Percentiles rank a stretch among this genome's conserved stretches.
Evolutionary conservation across 2,329 filamentous ascomycete species (phyloP).

Genomic region (Paecilomyces fulvus): DNA sequence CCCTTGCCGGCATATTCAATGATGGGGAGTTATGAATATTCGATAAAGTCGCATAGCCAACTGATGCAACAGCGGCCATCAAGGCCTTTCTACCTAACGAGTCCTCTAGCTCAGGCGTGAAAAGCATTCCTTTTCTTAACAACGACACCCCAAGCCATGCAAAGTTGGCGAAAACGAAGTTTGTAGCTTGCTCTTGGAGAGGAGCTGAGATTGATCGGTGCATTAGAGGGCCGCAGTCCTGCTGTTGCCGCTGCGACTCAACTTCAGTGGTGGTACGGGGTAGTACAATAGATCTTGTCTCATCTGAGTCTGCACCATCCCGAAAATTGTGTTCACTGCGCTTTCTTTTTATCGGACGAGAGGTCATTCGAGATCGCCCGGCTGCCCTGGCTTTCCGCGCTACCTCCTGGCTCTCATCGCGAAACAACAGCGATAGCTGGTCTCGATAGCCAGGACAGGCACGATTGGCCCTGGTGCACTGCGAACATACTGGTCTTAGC

Average conservation of each 20-base stretch:
- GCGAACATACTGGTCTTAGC: slow-evolving; percentile 51
- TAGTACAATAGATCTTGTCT: neutral
- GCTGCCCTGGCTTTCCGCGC: slow-evolving; percentile 44
- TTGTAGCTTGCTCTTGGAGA: slow-evolving; percentile 15
- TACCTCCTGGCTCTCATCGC: slow-evolving; percentile 57
- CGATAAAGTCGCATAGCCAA: slow-evolving; percentile 51
- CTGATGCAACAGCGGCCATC: slow-evolving; percentile 45
- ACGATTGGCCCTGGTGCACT: slow-evolving; percentile 53
- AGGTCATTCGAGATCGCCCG: slow-evolving; percentile 5
- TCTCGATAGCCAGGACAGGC: slow-evolving; percentile 57
- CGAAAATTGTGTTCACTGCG: slow-evolving; percentile 5
- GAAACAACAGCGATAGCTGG: slow-evolving; percentile 57
- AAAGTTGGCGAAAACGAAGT: slow-evolving; percentile 29
- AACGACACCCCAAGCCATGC: slow-evolving; percentile 20
- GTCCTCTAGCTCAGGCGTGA: slow-evolving; percentile 10
- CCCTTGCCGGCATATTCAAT: slow-evolving; percentile 41
- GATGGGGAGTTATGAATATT: slow-evolving; percentile 43
- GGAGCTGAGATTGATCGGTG: neutral
- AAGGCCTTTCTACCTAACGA: slow-evolving; percentile 23
- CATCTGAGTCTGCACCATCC: slow-evolving; percentile 1
- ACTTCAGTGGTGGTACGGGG: neutral
- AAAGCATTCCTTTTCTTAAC: slow-evolving; percentile 16
- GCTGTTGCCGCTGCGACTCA: neutral
- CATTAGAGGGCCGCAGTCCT: neutral
- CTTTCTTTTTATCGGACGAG: neutral